Evolutionary conservation across 1,139 yeast species (phyloP), one percentile per base, ranked within the genome.

Genomic region (Meyerozyma carpophila): DNA sequence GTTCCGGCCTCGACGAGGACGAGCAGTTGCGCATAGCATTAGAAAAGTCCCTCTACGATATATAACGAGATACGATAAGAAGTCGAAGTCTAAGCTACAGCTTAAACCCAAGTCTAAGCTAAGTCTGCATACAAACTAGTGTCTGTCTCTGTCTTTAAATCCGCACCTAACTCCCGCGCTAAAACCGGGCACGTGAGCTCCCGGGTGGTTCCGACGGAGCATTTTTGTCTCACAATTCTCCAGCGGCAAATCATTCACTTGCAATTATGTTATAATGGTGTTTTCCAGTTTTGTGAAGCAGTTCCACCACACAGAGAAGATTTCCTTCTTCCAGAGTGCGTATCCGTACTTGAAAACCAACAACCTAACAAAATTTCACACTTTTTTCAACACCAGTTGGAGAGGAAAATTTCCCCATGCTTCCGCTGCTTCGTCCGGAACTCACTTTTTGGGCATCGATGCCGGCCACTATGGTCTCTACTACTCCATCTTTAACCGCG

Each of bases 381-480:
- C 56, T 37, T 56, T 54, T 37, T 58, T 54, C 47, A 57, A 51
- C 28, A 52, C 44, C 21, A 46, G 46, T 27, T 65, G 70, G 68
- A 44, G 45, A 32, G 60, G 55, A 40, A 64, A 59, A 14, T 69
- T 63, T 11, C 71, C 72, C 2, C 68, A 66, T 43, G 67, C 68
- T 41, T 63, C 63, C 34, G 55, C 47, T 47, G 55, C 58, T 20
- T 51, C 58, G 18, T 34, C 37, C 13, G 47, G 48, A 11, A 51
- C 50, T 8, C 52, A 57, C 34, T 66, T 59, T 48, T 57, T 70
- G 45, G 57, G 62, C 11, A 65, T 73, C 13, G 68, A 65, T 41
- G 51, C 57, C 32, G 78, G 77, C 13, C 77, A 73, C 47, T 73
- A 71, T 52, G 78, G 77, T 0, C 56, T 73, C 37, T 73, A 73